Percentiles rank a stretch among this genome's conserved stretches.
These are phyloP conservation scores for Talaromyces thailandensis DNA, from an alignment of 495 filamentous ascomycete species.

Conservation along the genomic window DNA sequence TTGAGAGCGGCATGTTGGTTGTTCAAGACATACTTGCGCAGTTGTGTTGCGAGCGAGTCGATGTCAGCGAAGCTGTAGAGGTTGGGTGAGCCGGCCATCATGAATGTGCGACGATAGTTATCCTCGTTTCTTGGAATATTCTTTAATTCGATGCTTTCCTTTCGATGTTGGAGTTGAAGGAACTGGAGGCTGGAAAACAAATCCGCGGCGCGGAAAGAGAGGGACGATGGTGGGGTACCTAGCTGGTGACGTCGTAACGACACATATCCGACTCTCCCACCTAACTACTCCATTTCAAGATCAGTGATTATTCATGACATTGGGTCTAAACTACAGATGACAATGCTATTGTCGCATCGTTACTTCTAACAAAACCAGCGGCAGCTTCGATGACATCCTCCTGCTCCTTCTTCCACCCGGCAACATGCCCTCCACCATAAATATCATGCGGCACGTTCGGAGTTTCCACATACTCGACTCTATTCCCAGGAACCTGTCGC, in stretches of 20 bases:
- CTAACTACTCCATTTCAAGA: too few relatives aligned
- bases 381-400: not conserved
- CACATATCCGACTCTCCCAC: not conserved
- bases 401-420: not conserved
- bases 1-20: conserved; percentile 67
- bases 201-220: not conserved
- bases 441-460: conserved; percentile 1
- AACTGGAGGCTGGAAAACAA: not conserved
- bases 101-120: not conserved
- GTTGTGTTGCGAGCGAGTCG: conserved; percentile 58
- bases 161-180: not conserved
- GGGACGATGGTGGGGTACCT: not conserved
- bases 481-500: not conserved
- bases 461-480: not conserved
- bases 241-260: not conserved
- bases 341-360: not conserved
- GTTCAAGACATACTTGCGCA: conserved; percentile 72
- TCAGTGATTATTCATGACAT: too few relatives aligned
- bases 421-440: not conserved
- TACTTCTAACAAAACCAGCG: not conserved
- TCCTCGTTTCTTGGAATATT: not conserved
- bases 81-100: conserved; percentile 55
- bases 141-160: too few relatives aligned
- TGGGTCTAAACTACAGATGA: not conserved
- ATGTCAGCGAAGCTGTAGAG: conserved; percentile 71